Evolutionary conservation across 805 yeast genomes (phyloP), one percentile per base, ranked within the genome.

Genomic region (Pichia nanzhaoensis): DNA sequence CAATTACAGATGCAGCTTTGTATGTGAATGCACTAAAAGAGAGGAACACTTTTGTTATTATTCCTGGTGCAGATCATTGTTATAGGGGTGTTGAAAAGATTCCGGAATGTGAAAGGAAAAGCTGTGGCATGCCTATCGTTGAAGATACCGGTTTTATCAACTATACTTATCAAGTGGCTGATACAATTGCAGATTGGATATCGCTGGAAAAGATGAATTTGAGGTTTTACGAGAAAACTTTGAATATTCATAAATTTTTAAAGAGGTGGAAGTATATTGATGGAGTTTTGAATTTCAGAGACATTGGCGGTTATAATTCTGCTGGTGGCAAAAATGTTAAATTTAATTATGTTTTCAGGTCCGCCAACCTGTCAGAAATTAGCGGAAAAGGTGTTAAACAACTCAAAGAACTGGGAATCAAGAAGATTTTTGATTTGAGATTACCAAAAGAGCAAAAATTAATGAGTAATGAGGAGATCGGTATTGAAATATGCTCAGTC

Each of bases 1-100:
- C 91, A 1, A 52, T 74, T 1, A 67, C 69, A 14, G 96, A 87
- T 53, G 70, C 81, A 7, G 71, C 81, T 1, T 54, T 53, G 32
- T 87, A 68, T 64, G 77, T 84, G 7, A 78, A 82, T 53, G 52
- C 66, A 9, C 73, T 89, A 40, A 72, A 70, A 22, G 64, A 74
- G 5, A 76, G 89, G 18, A 82, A 84, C 53, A 67, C 70, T 3
- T 65, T 88, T 44, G 67, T 69, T 32, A 59, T 86, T 7, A 66
- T 90, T 10, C 75, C 76, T 1, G 69, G 68, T 37, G 96, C 95
- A 0, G 90, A 87, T 58, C 98, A 90, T 62, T 86, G 84, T 55
- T 89, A 74, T 57, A 84, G 74, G 57, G 91, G 93, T 0, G 50
- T 57, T 1, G 56, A 61, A 3, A 64, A 54, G 9, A 67, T 62